Evolutionary conservation across 2,329 filamentous ascomycete genomes (phyloP), one percentile per base, ranked within the genome.

Genomic region (Botrytis fragariae): DNA sequence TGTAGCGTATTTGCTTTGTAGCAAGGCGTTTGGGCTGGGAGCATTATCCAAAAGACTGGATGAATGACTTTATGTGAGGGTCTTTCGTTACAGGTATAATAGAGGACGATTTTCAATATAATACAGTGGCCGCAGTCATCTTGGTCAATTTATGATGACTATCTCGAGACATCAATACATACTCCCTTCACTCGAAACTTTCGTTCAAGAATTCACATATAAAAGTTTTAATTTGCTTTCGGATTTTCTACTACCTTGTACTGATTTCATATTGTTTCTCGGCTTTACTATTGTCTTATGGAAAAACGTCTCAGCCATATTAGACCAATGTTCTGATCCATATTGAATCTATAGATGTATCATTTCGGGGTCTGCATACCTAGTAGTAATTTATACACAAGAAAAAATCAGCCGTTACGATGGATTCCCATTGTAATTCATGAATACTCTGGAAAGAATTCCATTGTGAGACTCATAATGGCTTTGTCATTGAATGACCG

Each of bases 21-120:
- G 78, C 77, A 79, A 75, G 78, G 78, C 77, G 78, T 79, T 78
- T 73, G 61, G 71, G 71, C 57, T 35, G 35, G 57, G 37, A 44
- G 72, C 72, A 75, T 75, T 70, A 37, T 69, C 44, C 48, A 51
- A 54, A 72, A 69, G 71, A 72, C 57, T 69, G 62, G 45, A 42
- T 10, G 48, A 42, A 62, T 57, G 37, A 69, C 48, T 72, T 54
- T 54, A 32, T 32, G 39, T 18, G 61, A 29, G 22, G 61, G 29
- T 54, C 29, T 71, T 54, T 67, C 39, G 37, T 51, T 64, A 63
- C 39, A 14, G 37, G 29, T 42, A 54, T 57, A 65, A 54, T 65
- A 72, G 57, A 69, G 42, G n/a, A 51, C n/a, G 35, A 62, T 64
- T 44, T 37, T 69, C 45, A 69, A 57, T 54, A 39, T 69, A 61